Evolutionary conservation across 2,329 filamentous ascomycete species (phyloP), one percentile per base, ranked within the genome.

Genomic region (Emmonsiellopsis sp.): DNA sequence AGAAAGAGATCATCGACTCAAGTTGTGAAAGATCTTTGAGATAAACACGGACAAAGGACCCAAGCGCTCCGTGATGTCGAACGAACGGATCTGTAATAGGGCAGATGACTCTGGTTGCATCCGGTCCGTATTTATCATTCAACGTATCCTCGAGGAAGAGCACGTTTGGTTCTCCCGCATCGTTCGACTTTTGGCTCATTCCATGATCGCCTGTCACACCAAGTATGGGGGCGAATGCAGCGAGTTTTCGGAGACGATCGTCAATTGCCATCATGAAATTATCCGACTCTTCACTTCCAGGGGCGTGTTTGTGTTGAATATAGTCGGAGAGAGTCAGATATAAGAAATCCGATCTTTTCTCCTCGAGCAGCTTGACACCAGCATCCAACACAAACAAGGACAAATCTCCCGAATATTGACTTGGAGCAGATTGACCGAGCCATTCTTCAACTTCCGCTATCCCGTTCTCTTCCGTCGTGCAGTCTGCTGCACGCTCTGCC

Each of bases 241-340:
- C 60, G 11, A 74, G 57, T 37, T 57, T 60, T n/a, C 63, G 61
- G 14, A 74, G 43, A 1, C 66, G 59, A 0, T 55, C 34, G 52
- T 74, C 72, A 14, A 74, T 57, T 0, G 56, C 60, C 2, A 55
- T 48, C 61, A 74, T 60, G 55, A 74, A 74, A 0, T 64, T 62
- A 48, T 72, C 62, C n/a, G 72, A 62, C 45, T 69, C 69, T 13
- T 61, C 55, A 8, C 59, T 61, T 2, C 68, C 65, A 3, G 72
- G 72, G 0, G 67, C 66, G 57, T 73, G 57, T 51, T 73, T 74
- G 56, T 75, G 72, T 58, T 74, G 72, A n/a, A 75, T 63, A 50
- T 65, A 75, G 55, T 75, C 72, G 2, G 72, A 74, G 1, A 75
- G 59, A 0, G 72, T 75, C 45, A 75, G 59, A 49, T 75, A 75